These are phyloP conservation scores for Jamesozyma gamospora DNA, from an alignment of 805 yeast genomes.

Conservation along the genomic window DNA sequence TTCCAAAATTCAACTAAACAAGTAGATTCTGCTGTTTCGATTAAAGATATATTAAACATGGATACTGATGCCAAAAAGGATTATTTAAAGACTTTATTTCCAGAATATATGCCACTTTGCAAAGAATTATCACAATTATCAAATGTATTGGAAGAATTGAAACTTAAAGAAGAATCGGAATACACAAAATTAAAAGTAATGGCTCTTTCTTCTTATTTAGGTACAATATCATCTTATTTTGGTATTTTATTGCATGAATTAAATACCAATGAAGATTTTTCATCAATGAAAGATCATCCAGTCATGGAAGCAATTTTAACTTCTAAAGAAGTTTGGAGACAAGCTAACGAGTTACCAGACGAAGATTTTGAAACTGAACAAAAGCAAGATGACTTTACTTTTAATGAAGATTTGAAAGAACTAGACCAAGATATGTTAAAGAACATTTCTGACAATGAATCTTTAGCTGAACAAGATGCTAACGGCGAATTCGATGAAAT, in stretches of 20 bases:
- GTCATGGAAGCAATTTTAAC: conserved; percentile 81
- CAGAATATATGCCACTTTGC: conserved; percentile 73
- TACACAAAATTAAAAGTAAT: conserved; percentile 43
- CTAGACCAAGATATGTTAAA: conserved; percentile 13
- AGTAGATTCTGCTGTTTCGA: conserved; percentile 28
- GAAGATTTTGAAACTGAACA: conserved; percentile 12
- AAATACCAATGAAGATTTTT: conserved; percentile 42
- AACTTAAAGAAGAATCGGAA: conserved; percentile 24
- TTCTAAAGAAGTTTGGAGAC: conserved; percentile 83
- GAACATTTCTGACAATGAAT: conserved; percentile 21
- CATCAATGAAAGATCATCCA: conserved; percentile 72
- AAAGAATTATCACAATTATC: conserved; percentile 45
- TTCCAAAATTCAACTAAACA: conserved; percentile 24
- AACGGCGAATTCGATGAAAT: conserved; percentile 13
- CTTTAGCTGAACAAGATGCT: conserved; percentile 11
- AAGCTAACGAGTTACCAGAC: conserved; percentile 49
- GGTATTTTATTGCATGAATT: conserved; percentile 57
- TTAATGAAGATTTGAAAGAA: conserved; percentile 10
- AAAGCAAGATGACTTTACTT: conserved; percentile 11
- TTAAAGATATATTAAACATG: conserved; percentile 39
- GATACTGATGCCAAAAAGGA: conserved; percentile 44
- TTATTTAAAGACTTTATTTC: conserved; percentile 53
- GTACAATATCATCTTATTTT: conserved; percentile 68
- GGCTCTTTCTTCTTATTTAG: conserved; percentile 72
- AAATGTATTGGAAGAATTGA: conserved; percentile 34